Conservation (phyloP, 805 yeast species). For the Zygosaccharomyces siamensis region DNA sequence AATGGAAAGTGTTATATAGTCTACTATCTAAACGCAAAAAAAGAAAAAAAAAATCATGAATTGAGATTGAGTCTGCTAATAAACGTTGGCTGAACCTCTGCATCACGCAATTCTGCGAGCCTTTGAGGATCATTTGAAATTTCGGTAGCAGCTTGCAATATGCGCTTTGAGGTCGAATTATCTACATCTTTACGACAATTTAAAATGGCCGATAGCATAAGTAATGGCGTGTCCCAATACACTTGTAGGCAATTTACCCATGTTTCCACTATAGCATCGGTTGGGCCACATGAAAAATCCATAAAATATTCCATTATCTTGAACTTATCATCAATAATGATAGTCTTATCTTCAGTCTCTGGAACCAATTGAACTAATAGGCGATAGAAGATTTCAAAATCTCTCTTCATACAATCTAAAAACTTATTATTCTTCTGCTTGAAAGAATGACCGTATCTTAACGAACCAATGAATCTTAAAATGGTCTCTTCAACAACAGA, state of each 20-base stretch:
- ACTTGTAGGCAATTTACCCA: slow-evolving; percentile 59
- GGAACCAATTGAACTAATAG: slow-evolving; percentile 45
- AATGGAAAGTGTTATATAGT: not conserved
- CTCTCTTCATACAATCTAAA: slow-evolving; percentile 52
- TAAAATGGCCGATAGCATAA: slow-evolving; percentile 61
- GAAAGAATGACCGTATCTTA: slow-evolving; percentile 41
- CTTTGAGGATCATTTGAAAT: slow-evolving; percentile 22
- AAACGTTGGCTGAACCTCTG: slow-evolving; percentile 24
- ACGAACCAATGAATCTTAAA: slow-evolving; percentile 44
- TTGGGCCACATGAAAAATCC: slow-evolving; percentile 47
- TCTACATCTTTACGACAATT: slow-evolving; percentile 40
- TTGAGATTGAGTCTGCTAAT: slow-evolving; percentile 21
- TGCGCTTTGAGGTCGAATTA: slow-evolving; percentile 25
- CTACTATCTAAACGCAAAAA: not conserved
- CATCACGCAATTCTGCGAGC: slow-evolving; percentile 13
- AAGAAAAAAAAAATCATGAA: not conserved
- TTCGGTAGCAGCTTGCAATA: slow-evolving; percentile 18
- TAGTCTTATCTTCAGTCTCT: slow-evolving; percentile 32
- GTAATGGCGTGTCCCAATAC: slow-evolving; percentile 75
- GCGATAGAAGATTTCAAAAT: slow-evolving; percentile 52
- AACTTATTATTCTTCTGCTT: slow-evolving; percentile 42
- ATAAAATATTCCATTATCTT: slow-evolving; percentile 57
- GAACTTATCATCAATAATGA: slow-evolving; percentile 46
- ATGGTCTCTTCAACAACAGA: slow-evolving; percentile 49
- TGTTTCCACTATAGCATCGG: slow-evolving; percentile 45